Evolutionary conservation across 805 yeast genomes (phyloP), one percentile per base, ranked within the genome.

Genomic region (Yarrowia hollandica): DNA sequence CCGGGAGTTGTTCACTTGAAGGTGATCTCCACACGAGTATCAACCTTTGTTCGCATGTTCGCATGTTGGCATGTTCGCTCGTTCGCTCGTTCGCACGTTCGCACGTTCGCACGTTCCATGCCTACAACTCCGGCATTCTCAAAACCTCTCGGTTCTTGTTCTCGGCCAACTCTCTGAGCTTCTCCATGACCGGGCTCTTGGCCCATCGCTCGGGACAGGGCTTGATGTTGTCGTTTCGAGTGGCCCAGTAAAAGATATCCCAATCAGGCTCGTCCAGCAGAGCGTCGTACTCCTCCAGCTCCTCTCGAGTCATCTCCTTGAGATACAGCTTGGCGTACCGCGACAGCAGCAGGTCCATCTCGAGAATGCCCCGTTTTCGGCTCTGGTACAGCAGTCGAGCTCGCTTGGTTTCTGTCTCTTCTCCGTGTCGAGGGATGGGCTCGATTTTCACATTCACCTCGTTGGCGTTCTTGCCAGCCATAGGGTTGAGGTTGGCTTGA

Each of bases 241-340:
- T 90, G 22, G 96, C 96, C 99, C 99, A 92, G 75, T 94, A 94
- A 72, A 89, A 94, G 62, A 94, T 91, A 72, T 94, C 99, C 99
- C 99, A 94, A 72, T 94, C 99, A n/a, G 92, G 82, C 72, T 92
- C 96, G 71, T 94, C 96, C 69, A 94, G 78, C 60, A 94, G 61
- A 59, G 64, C 42, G 68, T 92, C 97, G 71, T 89, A 94, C 71
- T 94, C 98, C 46, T 83, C 86, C 58, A 94, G 75, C 72, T 90
- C 86, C 59, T 78, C 85, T 62, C 75, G 72, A 11, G 79, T 76
- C 77, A 94, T 79, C 0, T 69, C 68, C 34, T 78, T 72, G 63
- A 94, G 75, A 68, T 88, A 81, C 68, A 80, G 81, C 67, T 90
- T 83, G 23, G 98, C 96, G 72, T 91, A 94, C 61, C 90, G 79